Conservation (phyloP, 1,284 basidiomycete species). For the Ustilago vetiveriae region DNA sequence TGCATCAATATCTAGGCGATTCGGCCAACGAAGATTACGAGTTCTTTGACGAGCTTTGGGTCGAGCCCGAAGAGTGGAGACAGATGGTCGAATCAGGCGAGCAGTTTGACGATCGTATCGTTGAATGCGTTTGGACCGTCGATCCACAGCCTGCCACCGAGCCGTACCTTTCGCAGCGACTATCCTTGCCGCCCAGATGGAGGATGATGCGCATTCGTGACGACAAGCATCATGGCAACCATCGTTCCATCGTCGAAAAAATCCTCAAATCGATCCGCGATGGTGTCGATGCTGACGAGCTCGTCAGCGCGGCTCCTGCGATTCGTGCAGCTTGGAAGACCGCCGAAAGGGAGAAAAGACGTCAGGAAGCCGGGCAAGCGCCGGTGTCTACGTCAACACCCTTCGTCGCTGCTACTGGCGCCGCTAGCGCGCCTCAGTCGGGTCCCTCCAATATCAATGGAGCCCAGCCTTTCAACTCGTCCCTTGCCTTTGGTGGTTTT, state of each 20-base stretch:
- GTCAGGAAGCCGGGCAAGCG: slow-evolving; percentile 27
- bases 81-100: slow-evolving; percentile 84
- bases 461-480: slow-evolving; percentile 10
- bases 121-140: slow-evolving; percentile 85
- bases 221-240: slow-evolving; percentile 65
- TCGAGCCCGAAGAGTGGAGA: slow-evolving; percentile 93
- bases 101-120: slow-evolving; percentile 90
- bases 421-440: neutral
- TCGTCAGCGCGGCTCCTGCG: slow-evolving; percentile 46
- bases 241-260: slow-evolving; percentile 58
- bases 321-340: slow-evolving; percentile 61
- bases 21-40: slow-evolving; percentile 73
- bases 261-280: slow-evolving; percentile 62
- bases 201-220: slow-evolving; percentile 62
- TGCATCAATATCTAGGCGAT: slow-evolving; percentile 75
- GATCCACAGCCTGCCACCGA: slow-evolving; percentile 69
- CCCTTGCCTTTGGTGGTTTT: slow-evolving; percentile 37
- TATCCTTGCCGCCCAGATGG: slow-evolving; percentile 57
- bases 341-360: slow-evolving; percentile 33
- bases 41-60: slow-evolving; percentile 84
- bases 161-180: slow-evolving; percentile 19
- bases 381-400: slow-evolving; percentile 5
- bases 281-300: slow-evolving; percentile 59
- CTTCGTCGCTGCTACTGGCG: neutral
- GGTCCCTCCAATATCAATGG: slow-evolving; percentile 1